A percentile compares a stretch with the other conserved stretches of the same genome.
Evolutionary conservation across 176 grass and related monocot genomes (phyloP).

Genomic region (Oryza longistaminata): DNA sequence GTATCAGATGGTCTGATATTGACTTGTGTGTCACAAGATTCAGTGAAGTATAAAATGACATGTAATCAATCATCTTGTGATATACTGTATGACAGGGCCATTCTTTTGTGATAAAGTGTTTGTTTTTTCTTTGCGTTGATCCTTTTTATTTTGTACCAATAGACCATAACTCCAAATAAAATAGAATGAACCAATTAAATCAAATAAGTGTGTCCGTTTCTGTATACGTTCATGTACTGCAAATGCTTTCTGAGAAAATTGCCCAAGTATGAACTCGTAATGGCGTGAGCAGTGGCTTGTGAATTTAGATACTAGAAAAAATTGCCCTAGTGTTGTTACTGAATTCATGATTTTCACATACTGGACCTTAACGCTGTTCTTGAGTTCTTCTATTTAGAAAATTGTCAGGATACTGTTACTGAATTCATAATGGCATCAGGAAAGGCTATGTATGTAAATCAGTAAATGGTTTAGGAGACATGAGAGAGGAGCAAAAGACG

Average conservation of each 20-base stretch:
- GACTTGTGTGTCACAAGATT: slow-evolving; percentile 27
- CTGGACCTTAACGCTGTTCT: no score
- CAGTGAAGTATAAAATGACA: background rate
- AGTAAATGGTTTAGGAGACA: background rate
- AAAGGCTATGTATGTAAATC: background rate
- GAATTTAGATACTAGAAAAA: no score
- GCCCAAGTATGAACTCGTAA: background rate
- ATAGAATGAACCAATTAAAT: background rate
- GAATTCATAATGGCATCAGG: background rate
- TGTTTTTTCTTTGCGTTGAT: background rate
- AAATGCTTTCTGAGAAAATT: background rate
- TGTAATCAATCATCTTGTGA: background rate
- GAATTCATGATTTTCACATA: no score
- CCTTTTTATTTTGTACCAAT: background rate
- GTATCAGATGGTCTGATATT: slow-evolving; percentile 22
- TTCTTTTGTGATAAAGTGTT: background rate
- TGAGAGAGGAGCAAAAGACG: background rate
- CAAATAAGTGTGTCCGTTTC: background rate
- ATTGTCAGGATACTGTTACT: background rate
- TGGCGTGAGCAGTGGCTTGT: background rate
- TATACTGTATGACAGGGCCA: background rate
- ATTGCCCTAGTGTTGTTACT: no score
- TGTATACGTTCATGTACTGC: background rate
- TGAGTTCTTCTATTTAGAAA: background rate
- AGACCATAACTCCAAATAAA: background rate